Conservation (phyloP, 768 basidiomycete species). For the Tylopilus rubrobrunneus region DNA sequence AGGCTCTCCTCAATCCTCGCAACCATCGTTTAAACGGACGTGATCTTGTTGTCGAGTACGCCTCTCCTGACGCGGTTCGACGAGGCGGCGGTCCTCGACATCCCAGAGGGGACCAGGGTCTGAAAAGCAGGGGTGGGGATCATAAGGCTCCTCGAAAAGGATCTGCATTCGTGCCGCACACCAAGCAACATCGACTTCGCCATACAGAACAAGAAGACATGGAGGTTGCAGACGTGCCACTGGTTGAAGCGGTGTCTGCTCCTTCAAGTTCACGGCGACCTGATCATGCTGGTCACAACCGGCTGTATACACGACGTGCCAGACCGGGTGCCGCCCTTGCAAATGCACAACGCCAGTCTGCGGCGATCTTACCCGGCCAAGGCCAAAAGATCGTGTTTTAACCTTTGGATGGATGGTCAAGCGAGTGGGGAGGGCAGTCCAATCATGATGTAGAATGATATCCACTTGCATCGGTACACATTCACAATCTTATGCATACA, state of each 20-base stretch:
- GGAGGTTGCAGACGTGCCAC: not conserved
- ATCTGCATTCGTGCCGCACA: not conserved
- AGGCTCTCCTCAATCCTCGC: constrained; percentile 74
- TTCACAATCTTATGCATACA: not conserved
- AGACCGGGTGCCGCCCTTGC: constrained; percentile 82
- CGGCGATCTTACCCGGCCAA: constrained; percentile 61
- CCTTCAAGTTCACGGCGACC: constrained; percentile 7
- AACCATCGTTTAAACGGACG: constrained; percentile 85
- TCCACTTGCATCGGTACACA: not conserved
- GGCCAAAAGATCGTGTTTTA: constrained; percentile 69
- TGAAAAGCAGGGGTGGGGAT: constrained; percentile 7
- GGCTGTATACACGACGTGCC: constrained; percentile 38
- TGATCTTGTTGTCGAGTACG: constrained; percentile 83
- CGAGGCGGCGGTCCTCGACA: constrained; percentile 52
- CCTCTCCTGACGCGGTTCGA: constrained; percentile 83
- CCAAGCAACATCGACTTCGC: constrained; percentile 5
- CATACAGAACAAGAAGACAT: constrained; percentile 2
- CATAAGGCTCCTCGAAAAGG: constrained; percentile 7
- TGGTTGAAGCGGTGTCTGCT: not conserved
- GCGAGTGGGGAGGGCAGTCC: not conserved
- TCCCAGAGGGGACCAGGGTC: constrained; percentile 23
- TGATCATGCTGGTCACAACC: constrained; percentile 11
- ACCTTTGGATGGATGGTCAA: constrained; percentile 24
- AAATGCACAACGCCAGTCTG: constrained; percentile 69
- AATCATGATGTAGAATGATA: not conserved